Evolutionary conservation across 108 stramenopile species (phyloP).

Genomic region (Aurantiochytrium sp.): DNA sequence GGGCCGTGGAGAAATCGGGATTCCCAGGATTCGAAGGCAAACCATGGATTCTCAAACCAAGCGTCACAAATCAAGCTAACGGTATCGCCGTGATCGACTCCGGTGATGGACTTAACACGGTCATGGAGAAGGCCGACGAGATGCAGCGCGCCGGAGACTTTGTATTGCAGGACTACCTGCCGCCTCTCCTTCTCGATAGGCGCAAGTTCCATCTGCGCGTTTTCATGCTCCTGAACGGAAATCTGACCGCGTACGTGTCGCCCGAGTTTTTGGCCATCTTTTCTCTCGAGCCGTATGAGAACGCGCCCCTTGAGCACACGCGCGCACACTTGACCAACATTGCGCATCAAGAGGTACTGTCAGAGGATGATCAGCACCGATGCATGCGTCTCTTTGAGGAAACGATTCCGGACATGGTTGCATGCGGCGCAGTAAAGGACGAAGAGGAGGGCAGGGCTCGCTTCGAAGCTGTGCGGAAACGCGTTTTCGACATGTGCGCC

Average conservation of each 20-base stretch:
- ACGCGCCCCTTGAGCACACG: not conserved
- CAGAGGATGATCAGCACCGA: slow-evolving; percentile 3
- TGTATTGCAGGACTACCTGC: not conserved
- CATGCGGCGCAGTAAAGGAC: not conserved
- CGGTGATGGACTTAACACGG: not conserved
- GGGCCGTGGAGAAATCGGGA: not conserved
- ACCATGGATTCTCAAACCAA: slow-evolving; percentile 5
- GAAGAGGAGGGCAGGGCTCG: not conserved
- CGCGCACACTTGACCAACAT: slow-evolving; percentile 3
- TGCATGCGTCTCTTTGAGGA: slow-evolving; percentile 12
- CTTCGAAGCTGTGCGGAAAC: not conserved
- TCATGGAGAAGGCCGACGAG: not conserved
- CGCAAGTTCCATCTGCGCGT: slow-evolving; percentile 4
- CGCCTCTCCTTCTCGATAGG: not conserved
- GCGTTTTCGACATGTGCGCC: not conserved
- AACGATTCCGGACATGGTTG: not conserved
- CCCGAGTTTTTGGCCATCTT: not conserved
- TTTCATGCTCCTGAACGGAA: not conserved
- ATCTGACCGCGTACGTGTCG: not conserved
- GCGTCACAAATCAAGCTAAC: slow-evolving; percentile 1
- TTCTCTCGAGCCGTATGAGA: not conserved
- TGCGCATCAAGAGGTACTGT: slow-evolving; percentile 9
- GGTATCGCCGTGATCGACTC: not conserved
- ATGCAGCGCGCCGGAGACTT: slow-evolving; percentile 16
- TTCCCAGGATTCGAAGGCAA: not conserved